phyloP scores from a whole-genome alignment of 176 grass and related monocot genomes.

The Neostapfia colusana region DNA sequence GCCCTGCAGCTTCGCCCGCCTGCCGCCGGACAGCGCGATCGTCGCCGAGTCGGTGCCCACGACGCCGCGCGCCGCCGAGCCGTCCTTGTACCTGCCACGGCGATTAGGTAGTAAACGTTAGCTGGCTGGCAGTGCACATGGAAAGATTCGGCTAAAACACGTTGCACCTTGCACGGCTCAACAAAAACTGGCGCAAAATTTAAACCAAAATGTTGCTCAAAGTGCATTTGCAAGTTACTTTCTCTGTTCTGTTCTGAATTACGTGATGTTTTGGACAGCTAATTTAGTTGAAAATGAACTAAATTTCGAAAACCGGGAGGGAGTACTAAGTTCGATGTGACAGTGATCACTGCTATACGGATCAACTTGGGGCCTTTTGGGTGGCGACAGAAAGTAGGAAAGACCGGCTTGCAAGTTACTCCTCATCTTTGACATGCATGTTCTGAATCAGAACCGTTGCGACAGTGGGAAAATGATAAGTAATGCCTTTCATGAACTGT shows the following conservation, averaged over 20 bases:
- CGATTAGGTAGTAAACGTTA: not conserved
- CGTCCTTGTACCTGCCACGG: constrained; percentile 68
- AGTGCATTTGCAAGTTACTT: not conserved
- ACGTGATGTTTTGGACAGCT: too few species aligned
- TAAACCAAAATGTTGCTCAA: not conserved
- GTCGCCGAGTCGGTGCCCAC: constrained; percentile 79
- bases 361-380: not conserved
- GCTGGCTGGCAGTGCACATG: constrained; percentile 25
- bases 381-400: not conserved
- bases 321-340: not conserved
- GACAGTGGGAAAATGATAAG: constrained; percentile 36
- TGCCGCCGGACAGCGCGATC: constrained; percentile 46
- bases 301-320: too few species aligned
- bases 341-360: not conserved
- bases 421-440: not conserved
- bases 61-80: constrained; percentile 57
- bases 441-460: constrained; percentile 10
- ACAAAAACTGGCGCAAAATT: not conserved
- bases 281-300: too few species aligned
- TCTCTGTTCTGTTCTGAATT: too few species aligned
- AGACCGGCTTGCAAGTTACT: constrained; percentile 29
- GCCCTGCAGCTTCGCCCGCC: constrained; percentile 58
- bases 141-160: not conserved
- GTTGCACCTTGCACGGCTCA: not conserved
- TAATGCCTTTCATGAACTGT: constrained; percentile 36